Evolutionary conservation across 176 grass and related monocot genomes (phyloP).

Genomic region (Rhynchospora tenuis): DNA sequence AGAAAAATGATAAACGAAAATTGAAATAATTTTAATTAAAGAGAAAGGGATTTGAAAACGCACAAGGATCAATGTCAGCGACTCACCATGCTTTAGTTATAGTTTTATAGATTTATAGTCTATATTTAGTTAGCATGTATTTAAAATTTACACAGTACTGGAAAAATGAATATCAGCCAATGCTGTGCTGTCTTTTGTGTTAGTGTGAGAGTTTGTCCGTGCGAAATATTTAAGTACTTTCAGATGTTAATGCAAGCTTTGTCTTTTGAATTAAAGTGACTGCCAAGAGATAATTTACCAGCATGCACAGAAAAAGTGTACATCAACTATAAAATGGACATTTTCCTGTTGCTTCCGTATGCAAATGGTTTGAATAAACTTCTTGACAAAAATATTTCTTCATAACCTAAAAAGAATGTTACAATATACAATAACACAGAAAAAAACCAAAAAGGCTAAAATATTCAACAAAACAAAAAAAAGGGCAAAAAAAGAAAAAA

Average conservation of each 20-base stretch:
- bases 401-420: conserved; percentile 30
- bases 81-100: too few relatives aligned
- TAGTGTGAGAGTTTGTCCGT: not conserved
- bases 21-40: not conserved
- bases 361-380: not conserved
- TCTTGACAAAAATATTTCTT: conserved; percentile 11
- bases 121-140: not conserved
- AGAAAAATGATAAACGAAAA: too few relatives aligned
- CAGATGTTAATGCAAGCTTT: not conserved
- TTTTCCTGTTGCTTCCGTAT: not conserved
- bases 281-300: not conserved
- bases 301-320: not conserved
- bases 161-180: not conserved
- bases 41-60: not conserved
- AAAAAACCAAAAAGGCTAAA: conserved; percentile 14
- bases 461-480: conserved; percentile 10
- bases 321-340: not conserved
- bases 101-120: too few relatives aligned
- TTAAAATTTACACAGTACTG: not conserved
- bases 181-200: not conserved
- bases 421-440: conserved; percentile 20
- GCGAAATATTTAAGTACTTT: not conserved
- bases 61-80: not conserved
- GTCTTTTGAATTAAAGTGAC: not conserved
- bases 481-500: not conserved